These are phyloP conservation scores for Diospyros kaki DNA, from an alignment of 148 eudicot genomes.

Conservation along the genomic window DNA sequence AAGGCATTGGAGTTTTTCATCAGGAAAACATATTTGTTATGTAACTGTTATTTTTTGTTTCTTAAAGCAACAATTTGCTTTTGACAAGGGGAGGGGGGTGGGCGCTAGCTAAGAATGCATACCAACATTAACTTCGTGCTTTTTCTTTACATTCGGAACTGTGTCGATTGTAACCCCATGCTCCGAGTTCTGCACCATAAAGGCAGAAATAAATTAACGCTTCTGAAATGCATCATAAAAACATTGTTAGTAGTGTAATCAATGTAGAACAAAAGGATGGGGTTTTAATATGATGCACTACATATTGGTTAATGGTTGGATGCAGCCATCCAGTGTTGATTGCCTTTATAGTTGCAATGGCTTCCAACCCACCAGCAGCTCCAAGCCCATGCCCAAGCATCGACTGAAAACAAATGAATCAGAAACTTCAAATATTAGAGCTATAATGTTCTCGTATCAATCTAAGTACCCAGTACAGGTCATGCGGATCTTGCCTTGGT, in stretches of 20 bases:
- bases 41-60: too few relatives aligned
- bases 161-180: slow-evolving; percentile 57
- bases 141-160: slow-evolving; percentile 50
- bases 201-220: neutral
- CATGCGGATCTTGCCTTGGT: slow-evolving; percentile 40
- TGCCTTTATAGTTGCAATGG: slow-evolving; percentile 63
- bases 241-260: neutral
- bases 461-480: neutral
- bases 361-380: slow-evolving; percentile 71
- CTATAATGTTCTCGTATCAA: neutral
- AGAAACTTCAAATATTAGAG: neutral
- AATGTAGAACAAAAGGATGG: neutral
- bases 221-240: neutral
- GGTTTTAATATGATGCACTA: slow-evolving; percentile 10
- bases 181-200: slow-evolving; percentile 45
- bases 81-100: neutral
- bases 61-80: neutral
- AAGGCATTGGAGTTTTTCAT: slow-evolving; percentile 5
- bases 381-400: slow-evolving; percentile 66
- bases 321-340: slow-evolving; percentile 68
- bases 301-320: slow-evolving; percentile 64
- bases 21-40: neutral
- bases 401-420: slow-evolving; percentile 26
- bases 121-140: slow-evolving; percentile 66
- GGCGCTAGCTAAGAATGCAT: slow-evolving; percentile 7